phyloP scores from a whole-genome alignment of 441 rosid genomes.

The Hura crepitans region DNA sequence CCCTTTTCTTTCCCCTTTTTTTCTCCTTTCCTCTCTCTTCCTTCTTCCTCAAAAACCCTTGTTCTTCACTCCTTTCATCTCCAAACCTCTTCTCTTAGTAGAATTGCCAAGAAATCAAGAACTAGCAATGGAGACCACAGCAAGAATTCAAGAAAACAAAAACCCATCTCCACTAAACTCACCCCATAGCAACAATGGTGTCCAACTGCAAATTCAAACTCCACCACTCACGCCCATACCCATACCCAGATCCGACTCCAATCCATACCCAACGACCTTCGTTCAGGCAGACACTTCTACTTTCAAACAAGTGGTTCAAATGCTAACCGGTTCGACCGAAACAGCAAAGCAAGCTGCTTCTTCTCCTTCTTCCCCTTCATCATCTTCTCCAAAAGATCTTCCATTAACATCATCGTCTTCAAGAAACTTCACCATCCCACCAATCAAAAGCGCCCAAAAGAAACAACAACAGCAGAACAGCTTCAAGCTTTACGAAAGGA shows the following conservation, averaged over 20 bases:
- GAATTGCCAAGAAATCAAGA: background rate
- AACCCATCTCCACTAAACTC: constrained; percentile 47
- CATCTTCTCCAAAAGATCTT: constrained; percentile 13
- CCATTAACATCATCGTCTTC: constrained; percentile 27
- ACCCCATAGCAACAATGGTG: constrained; percentile 38
- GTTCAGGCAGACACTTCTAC: constrained; percentile 84
- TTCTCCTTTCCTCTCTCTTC: too few species aligned
- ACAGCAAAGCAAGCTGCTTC: constrained; percentile 53
- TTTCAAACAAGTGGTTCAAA: constrained; percentile 94
- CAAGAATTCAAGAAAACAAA: constrained; percentile 36
- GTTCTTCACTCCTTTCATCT: constrained; percentile 15
- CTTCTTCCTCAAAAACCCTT: constrained; percentile 6
- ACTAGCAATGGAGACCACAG: constrained; percentile 40
- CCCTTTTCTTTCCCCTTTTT: constrained; percentile 4
- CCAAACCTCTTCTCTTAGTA: constrained; percentile 2
- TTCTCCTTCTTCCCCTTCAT: background rate
- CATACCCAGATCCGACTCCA: constrained; percentile 70
- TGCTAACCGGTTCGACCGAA: constrained; percentile 82
- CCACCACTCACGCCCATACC: constrained; percentile 48
- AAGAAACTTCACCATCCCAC: constrained; percentile 55
- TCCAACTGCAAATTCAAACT: constrained; percentile 45
- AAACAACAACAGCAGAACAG: constrained; percentile 40
- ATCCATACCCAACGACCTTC: constrained; percentile 90
- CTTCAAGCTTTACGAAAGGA: constrained; percentile 82
- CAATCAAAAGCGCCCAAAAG: constrained; percentile 49